A percentile compares a stretch with the other conserved stretches of the same genome.
These are phyloP conservation scores for Fusarium sp. DNA, from an alignment of 2,329 filamentous ascomycete genomes.

Conservation along the genomic window DNA sequence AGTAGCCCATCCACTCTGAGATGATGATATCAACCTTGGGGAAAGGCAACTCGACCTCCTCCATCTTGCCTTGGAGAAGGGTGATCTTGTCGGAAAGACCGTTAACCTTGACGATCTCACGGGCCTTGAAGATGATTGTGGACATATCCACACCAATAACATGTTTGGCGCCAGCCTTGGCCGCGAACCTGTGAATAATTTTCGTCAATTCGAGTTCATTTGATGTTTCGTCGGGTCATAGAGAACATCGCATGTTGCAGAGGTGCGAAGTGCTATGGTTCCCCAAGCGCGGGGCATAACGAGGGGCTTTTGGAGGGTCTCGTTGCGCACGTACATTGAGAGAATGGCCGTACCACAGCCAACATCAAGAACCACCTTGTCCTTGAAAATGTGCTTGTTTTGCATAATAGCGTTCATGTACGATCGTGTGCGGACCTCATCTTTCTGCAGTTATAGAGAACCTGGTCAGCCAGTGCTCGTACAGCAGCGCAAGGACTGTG, in stretches of 20 bases:
- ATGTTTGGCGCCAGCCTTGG: slow-evolving; percentile 95
- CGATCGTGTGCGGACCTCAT: slow-evolving; percentile 94
- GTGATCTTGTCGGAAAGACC: slow-evolving; percentile 97
- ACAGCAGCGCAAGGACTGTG: slow-evolving; percentile 18
- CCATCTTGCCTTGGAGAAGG: slow-evolving; percentile 99
- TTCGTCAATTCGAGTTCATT: slow-evolving; percentile 16
- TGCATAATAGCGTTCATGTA: slow-evolving; percentile 98
- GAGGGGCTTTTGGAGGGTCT: slow-evolving; percentile 15
- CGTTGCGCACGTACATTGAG: slow-evolving; percentile 79
- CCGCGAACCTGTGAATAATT: slow-evolving; percentile 80
- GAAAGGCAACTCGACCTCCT: slow-evolving; percentile 93
- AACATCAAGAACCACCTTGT: slow-evolving; percentile 89
- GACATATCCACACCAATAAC: slow-evolving; percentile 99
- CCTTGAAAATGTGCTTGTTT: slow-evolving; percentile 93
- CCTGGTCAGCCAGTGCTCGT: slow-evolving; percentile 34
- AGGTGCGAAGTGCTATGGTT: neutral
- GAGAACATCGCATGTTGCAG: neutral
- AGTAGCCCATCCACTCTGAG: slow-evolving; percentile 99
- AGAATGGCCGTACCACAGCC: slow-evolving; percentile 98
- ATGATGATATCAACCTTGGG: slow-evolving; percentile 99
- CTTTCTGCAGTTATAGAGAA: slow-evolving; percentile 72
- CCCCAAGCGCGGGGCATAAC: slow-evolving; percentile 29
- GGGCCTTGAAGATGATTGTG: slow-evolving; percentile 98
- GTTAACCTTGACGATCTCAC: slow-evolving; percentile 92
- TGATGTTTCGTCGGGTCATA: neutral